Evolutionary conservation across 2,329 filamentous ascomycete genomes (phyloP).

Genomic region (Botrytis hyacinthi): DNA sequence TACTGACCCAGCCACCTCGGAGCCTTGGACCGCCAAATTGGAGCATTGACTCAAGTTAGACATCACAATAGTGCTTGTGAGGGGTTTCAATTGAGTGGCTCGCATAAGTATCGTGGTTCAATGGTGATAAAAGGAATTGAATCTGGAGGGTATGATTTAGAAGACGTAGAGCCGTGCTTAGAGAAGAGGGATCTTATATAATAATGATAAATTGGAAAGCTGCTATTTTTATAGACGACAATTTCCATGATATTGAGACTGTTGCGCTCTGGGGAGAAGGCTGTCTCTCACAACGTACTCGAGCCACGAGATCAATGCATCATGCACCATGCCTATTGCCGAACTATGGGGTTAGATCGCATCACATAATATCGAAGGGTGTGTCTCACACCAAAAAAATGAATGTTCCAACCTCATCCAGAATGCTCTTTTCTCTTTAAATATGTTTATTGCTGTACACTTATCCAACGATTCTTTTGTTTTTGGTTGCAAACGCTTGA

Average conservation of each 20-base stretch:
- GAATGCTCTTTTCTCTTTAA: not conserved
- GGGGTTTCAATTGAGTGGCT: accelerated
- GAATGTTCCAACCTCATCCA: not conserved
- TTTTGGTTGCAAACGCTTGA: too few species aligned
- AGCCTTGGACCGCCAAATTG: not conserved
- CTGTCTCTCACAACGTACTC: not conserved
- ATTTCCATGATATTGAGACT: not conserved
- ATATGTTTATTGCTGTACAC: not conserved
- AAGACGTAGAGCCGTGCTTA: not conserved
- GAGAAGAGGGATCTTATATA: not conserved
- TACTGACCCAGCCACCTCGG: not conserved
- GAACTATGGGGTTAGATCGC: not conserved
- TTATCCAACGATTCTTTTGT: too few species aligned
- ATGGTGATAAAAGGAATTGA: accelerated
- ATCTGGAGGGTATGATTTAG: not conserved
- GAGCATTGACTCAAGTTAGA: not conserved
- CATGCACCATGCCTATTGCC: not conserved
- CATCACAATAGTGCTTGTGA: not conserved
- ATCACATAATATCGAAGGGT: not conserved
- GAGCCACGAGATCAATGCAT: not conserved
- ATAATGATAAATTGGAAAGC: accelerated
- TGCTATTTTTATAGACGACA: not conserved
- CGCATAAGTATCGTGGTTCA: not conserved
- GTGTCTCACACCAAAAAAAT: too few species aligned
- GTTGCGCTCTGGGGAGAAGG: not conserved